A percentile compares a stretch with the other conserved stretches of the same genome.
Evolutionary conservation across 192 early-diverging fungal genomes (phyloP).

Genomic region (Coemansia sp.): DNA sequence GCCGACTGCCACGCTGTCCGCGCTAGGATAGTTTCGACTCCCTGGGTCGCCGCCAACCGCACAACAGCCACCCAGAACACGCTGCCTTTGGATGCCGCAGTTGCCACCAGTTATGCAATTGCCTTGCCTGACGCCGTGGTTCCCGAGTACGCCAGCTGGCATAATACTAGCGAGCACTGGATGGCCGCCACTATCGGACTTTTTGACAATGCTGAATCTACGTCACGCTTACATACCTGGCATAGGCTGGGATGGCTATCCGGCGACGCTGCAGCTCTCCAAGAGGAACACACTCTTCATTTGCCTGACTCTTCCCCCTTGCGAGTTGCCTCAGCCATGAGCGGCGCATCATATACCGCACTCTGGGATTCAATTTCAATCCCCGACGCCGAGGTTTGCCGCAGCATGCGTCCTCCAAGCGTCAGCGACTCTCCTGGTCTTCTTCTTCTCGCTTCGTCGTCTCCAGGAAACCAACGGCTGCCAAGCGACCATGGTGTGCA

Average conservation of each 20-base stretch:
- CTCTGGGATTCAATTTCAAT: slow-evolving; percentile 6
- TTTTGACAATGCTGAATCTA: not conserved
- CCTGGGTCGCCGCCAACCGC: slow-evolving; percentile 15
- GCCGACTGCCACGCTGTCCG: slow-evolving; percentile 22
- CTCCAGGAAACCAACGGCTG: not conserved
- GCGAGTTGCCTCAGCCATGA: not conserved
- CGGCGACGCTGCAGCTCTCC: not conserved
- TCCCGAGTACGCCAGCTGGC: not conserved
- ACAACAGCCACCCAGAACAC: not conserved
- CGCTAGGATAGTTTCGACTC: slow-evolving; percentile 21
- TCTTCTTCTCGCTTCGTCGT: not conserved
- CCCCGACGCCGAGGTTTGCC: not conserved
- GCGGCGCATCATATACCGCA: not conserved
- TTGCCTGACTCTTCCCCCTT: not conserved
- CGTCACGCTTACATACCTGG: not conserved
- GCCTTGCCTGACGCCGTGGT: slow-evolving; percentile 11
- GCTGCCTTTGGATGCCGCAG: not conserved
- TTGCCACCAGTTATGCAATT: slow-evolving; percentile 4
- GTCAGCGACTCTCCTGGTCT: not conserved
- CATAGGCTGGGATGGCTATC: slow-evolving; percentile 16
- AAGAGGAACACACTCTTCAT: not conserved
- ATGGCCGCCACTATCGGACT: not conserved
- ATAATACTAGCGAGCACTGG: not conserved
- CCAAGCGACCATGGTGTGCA: not conserved
- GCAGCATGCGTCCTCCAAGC: not conserved